Conservation (phyloP, 2,329 filamentous ascomycete species). For the Fusarium nurragi region DNA sequence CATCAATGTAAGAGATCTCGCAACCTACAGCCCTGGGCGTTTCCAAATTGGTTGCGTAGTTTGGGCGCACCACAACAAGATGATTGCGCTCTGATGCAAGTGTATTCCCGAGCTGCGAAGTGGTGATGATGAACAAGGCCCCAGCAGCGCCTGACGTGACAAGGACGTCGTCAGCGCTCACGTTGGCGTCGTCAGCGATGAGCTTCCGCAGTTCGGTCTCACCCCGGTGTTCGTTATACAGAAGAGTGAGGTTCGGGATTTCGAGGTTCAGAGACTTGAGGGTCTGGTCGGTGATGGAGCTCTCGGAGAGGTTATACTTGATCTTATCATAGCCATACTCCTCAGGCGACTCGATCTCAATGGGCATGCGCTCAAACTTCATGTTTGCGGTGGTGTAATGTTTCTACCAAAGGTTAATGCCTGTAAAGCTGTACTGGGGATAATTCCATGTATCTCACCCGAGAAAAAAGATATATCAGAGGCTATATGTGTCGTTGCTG, state of each 20-base stretch:
- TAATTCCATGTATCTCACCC: too few relatives aligned
- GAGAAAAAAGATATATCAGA: too few relatives aligned
- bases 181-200: not conserved
- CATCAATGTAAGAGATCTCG: not conserved
- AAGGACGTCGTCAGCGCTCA: not conserved
- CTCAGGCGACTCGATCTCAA: slow-evolving; percentile 1
- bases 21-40: not conserved
- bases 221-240: not conserved
- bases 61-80: not conserved
- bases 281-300: not conserved
- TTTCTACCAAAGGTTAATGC: too few relatives aligned
- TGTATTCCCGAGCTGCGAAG: not conserved
- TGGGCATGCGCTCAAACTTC: slow-evolving; percentile 8
- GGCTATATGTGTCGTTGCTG: too few relatives aligned
- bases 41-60: not conserved
- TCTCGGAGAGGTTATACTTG: slow-evolving; percentile 2
- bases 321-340: not conserved
- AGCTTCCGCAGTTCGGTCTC: not conserved
- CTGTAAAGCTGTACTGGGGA: too few relatives aligned
- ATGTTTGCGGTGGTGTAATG: not conserved
- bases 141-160: not conserved
- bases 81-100: not conserved
- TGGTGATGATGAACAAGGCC: not conserved
- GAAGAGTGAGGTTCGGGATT: not conserved
- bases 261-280: not conserved